Evolutionary conservation across 2,329 filamentous ascomycete genomes (phyloP), one percentile per base, ranked within the genome.

Genomic region (Pyricularia grisea): DNA sequence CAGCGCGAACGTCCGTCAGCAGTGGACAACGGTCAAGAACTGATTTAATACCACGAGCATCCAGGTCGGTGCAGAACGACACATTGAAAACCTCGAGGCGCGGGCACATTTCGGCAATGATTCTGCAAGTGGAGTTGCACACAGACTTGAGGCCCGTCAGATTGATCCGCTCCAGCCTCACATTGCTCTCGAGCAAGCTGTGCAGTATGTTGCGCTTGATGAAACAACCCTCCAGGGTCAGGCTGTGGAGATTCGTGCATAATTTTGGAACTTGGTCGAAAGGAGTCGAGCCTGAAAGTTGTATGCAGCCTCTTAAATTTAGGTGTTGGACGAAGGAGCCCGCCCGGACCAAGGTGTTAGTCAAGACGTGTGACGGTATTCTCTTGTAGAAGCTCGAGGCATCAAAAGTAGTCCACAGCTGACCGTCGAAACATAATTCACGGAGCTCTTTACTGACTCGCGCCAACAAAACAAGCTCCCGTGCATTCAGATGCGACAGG

Each of bases 311-410:
- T 73, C 94, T 84, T 3, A 99, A 84, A 75, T 98, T 98, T 68
- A 99, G 84, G 74, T 97, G 89, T 73, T 92, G 92, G 68, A 98
- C 88, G 74, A 98, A 99, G 0, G 94, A 92, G 0, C 94, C 95
- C 1, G 93, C 93, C 3, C 89, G 85, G 0, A 89, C 87, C 75
- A 98, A 93, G 71, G 98, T 93, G 75, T 91, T 93, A 69, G 93
- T 88, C 66, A 99, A 81, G 0, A 92, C 92, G 72, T 92, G 89
- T 27, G 91, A 92, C 0, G 94, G 90, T 72, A 98, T 98, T 68
- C 93, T 87, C 72, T 86, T 87, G 76, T 98, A 97, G 78, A 94
- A 98, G 67, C 92, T 89, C 9, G 93, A 90, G 1, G 92, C 88
- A 77, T 98, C 93, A 66, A 98, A 85, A 61, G 86, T 88, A 3